Evolutionary conservation across 2,329 filamentous ascomycete species (phyloP).

Genomic region (Rosellinia necatrix): DNA sequence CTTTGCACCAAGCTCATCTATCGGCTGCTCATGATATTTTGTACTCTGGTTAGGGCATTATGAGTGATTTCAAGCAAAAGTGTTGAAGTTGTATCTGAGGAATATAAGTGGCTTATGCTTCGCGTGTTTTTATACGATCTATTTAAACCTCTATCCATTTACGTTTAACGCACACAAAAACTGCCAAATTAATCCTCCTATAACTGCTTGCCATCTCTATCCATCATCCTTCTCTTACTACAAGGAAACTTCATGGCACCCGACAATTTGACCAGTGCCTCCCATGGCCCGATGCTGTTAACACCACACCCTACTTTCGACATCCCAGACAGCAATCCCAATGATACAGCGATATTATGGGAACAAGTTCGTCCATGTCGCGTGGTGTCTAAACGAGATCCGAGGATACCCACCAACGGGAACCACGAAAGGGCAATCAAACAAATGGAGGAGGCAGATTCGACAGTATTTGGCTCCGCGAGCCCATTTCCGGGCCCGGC

Average conservation of each 20-base stretch:
- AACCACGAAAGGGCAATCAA: not conserved
- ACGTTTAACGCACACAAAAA: too few species aligned
- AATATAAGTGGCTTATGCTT: too few species aligned
- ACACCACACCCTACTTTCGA: not conserved
- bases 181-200: too few species aligned
- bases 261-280: not conserved
- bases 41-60: too few species aligned
- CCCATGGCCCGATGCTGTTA: not conserved
- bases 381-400: not conserved
- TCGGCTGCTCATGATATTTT: too few species aligned
- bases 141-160: too few species aligned
- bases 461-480: not conserved
- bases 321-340: not conserved
- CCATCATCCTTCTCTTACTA: too few species aligned
- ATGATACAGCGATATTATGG: not conserved
- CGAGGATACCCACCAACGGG: not conserved
- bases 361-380: not conserved
- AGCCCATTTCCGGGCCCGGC: not conserved
- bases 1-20: too few species aligned
- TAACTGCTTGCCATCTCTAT: too few species aligned
- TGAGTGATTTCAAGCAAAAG: too few species aligned
- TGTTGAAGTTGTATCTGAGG: too few species aligned
- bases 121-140: too few species aligned
- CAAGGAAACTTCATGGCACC: not conserved
- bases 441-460: not conserved